These are phyloP conservation scores for Candolleomyces aberdarensis DNA, from an alignment of 768 basidiomycete genomes.

Conservation along the genomic window DNA sequence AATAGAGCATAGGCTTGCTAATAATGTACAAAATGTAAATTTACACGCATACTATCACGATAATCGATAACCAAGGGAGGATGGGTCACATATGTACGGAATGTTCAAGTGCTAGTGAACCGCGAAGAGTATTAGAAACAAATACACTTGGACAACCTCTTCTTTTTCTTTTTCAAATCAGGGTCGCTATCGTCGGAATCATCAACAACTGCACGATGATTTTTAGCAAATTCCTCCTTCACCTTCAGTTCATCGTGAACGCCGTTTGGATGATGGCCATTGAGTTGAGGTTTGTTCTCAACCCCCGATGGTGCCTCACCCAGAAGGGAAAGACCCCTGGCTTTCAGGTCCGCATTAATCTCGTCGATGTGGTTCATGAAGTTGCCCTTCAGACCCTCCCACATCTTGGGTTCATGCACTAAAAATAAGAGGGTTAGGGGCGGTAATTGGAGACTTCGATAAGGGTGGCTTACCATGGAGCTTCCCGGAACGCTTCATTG, in stretches of 20 bases:
- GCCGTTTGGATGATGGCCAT: not conserved
- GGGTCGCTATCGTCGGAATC: too few species aligned
- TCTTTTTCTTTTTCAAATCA: too few species aligned
- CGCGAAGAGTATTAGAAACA: too few species aligned
- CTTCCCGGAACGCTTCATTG: slow-evolving; percentile 56
- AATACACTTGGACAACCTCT: too few species aligned
- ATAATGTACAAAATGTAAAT: too few species aligned
- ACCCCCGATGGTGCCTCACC: slow-evolving; percentile 1
- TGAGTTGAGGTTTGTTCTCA: not conserved
- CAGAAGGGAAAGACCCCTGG: slow-evolving; percentile 34
- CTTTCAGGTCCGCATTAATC: slow-evolving; percentile 48
- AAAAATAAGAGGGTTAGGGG: not conserved
- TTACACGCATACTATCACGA: too few species aligned
- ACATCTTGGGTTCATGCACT: slow-evolving; percentile 68
- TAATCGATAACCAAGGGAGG: too few species aligned
- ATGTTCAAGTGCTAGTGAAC: too few species aligned
- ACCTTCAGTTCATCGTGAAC: not conserved
- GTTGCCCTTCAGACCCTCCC: slow-evolving; percentile 55
- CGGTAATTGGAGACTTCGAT: not conserved
- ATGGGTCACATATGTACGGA: too few species aligned
- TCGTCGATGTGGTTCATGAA: slow-evolving; percentile 58
- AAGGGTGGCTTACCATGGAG: slow-evolving; percentile 44
- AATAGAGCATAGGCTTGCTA: too few species aligned
- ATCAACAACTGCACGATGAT: too few species aligned
- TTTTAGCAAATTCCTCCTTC: too few species aligned